Evolutionary conservation across 2,329 filamentous ascomycete genomes (phyloP).

Genomic region (Penicillium glabrum): DNA sequence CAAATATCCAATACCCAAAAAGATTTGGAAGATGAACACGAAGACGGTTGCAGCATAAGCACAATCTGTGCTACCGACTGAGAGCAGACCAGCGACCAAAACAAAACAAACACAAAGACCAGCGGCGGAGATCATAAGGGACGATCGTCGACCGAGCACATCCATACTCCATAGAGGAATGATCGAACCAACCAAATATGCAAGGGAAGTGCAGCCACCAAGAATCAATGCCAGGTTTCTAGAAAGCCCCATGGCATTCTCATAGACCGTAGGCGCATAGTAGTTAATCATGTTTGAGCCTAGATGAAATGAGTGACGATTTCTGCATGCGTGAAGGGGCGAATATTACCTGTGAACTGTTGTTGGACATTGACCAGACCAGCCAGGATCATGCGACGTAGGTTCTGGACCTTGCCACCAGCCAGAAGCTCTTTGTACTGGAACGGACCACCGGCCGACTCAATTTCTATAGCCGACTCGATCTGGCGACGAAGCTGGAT

Average conservation of each 20-base stretch:
- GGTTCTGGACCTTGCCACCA: slow-evolving; percentile 32
- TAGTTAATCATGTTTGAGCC: slow-evolving; percentile 41
- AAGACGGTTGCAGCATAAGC: slow-evolving; percentile 46
- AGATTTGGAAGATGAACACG: slow-evolving; percentile 48
- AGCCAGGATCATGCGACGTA: slow-evolving; percentile 34
- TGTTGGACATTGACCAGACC: slow-evolving; percentile 38
- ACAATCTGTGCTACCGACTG: slow-evolving; percentile 26
- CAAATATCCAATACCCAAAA: slow-evolving; percentile 46
- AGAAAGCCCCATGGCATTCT: slow-evolving; percentile 39
- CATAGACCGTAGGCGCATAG: slow-evolving; percentile 43
- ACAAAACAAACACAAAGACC: slow-evolving; percentile 48
- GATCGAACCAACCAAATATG: slow-evolving; percentile 42
- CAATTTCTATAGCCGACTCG: slow-evolving; percentile 39
- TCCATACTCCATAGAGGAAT: slow-evolving; percentile 47
- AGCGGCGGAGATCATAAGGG: slow-evolving; percentile 43
- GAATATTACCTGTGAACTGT: slow-evolving; percentile 32
- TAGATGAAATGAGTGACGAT: not conserved
- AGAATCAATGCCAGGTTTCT: slow-evolving; percentile 55
- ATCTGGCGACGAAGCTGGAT: slow-evolving; percentile 21
- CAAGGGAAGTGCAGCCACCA: slow-evolving; percentile 46
- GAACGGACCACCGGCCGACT: slow-evolving; percentile 33
- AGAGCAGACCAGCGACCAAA: slow-evolving; percentile 42
- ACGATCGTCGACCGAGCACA: slow-evolving; percentile 41
- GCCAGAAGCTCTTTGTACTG: slow-evolving; percentile 36
- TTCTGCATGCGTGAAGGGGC: fast-evolving